Evolutionary conservation across 2,329 filamentous ascomycete species (phyloP).

Genomic region (Grosmannia huntii): DNA sequence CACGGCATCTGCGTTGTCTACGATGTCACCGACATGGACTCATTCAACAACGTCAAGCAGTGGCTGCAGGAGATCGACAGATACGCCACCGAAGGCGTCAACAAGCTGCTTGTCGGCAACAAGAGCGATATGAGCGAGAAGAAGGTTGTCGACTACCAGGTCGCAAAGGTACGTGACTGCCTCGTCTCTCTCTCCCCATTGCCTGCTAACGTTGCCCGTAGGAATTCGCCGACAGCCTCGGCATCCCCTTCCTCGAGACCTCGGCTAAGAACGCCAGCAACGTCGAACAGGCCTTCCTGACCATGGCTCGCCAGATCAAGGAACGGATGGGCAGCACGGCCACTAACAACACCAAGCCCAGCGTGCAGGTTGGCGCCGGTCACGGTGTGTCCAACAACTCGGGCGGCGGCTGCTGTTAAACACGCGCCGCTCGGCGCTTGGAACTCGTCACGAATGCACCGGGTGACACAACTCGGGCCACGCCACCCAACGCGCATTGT

Average conservation of each 20-base stretch:
- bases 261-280: constrained; percentile 99
- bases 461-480: neutral
- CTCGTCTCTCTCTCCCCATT: neutral
- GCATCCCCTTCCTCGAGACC: constrained; percentile 98
- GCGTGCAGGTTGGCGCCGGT: constrained; percentile 88
- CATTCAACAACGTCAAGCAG: constrained; percentile 99
- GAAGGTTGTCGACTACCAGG: constrained; percentile 99
- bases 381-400: constrained; percentile 63
- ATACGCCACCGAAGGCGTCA: constrained; percentile 97
- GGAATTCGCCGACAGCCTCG: constrained; percentile 98
- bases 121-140: constrained; percentile 99
- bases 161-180: constrained; percentile 67
- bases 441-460: neutral
- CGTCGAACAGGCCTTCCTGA: constrained; percentile 98
- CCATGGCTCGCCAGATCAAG: constrained; percentile 99
- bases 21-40: constrained; percentile 99
- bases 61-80: constrained; percentile 99
- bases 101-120: constrained; percentile 98
- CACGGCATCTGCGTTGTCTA: constrained; percentile 99
- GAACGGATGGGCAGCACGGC: constrained; percentile 97
- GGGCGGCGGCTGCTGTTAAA: constrained; percentile 23
- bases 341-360: constrained; percentile 95
- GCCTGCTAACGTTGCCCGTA: constrained; percentile 22
- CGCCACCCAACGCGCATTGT: neutral
- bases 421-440: neutral